Conservation (phyloP, 108 stramenopile genomes). For the Pseudonitzschia delicatissima region DNA sequence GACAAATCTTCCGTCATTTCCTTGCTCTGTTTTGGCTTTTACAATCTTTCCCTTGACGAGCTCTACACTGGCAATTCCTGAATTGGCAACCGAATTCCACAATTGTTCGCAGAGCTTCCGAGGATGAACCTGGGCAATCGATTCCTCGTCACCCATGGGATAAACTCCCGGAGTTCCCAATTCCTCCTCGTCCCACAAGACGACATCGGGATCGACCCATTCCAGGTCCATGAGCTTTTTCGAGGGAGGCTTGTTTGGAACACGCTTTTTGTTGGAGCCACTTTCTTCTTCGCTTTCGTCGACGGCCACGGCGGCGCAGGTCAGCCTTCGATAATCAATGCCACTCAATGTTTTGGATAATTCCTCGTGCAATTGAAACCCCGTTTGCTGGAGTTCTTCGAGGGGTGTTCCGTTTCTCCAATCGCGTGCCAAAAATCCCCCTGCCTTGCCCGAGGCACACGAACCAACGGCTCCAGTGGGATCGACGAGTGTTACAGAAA, state of each 20-base stretch:
- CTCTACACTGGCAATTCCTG: slow-evolving; percentile 2
- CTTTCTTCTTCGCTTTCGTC: slow-evolving; percentile 12
- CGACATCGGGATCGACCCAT: slow-evolving; percentile 44
- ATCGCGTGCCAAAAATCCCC: slow-evolving; percentile 76
- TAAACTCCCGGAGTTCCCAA: slow-evolving; percentile 1
- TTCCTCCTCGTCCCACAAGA: slow-evolving; percentile 10
- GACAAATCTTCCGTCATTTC: slow-evolving; percentile 11
- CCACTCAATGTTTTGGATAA: slow-evolving; percentile 50
- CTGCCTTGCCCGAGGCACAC: slow-evolving; percentile 68
- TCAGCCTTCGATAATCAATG: slow-evolving; percentile 55
- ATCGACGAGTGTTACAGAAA: slow-evolving; percentile 49
- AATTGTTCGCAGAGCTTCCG: slow-evolving; percentile 47
- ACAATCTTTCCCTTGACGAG: slow-evolving; percentile 39
- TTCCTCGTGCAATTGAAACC: slow-evolving; percentile 69
- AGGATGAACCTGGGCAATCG: slow-evolving; percentile 74
- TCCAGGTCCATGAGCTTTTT: slow-evolving; percentile 40
- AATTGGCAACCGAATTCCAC: slow-evolving; percentile 33
- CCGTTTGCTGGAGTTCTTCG: slow-evolving; percentile 43
- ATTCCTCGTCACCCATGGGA: slow-evolving; percentile 37
- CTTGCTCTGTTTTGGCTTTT: slow-evolving; percentile 10
- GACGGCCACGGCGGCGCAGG: slow-evolving; percentile 44
- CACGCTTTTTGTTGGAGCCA: neutral
- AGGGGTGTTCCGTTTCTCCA: slow-evolving; percentile 62
- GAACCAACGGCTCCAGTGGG: slow-evolving; percentile 47
- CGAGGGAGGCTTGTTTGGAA: slow-evolving; percentile 16